Evolutionary conservation across 345 rosid species (phyloP).

Genomic region (Citrus medica): DNA sequence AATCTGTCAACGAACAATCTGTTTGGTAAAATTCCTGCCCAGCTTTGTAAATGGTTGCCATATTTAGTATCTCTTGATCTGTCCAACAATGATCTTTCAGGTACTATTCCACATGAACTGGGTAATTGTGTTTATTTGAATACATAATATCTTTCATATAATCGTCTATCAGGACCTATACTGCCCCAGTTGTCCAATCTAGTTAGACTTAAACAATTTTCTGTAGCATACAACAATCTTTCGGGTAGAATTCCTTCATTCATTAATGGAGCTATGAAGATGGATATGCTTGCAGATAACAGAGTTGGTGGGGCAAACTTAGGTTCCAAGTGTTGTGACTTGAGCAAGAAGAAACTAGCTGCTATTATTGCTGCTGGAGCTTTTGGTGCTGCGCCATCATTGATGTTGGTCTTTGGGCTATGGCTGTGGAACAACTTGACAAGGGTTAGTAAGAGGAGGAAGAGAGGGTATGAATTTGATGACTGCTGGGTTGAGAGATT

Average conservation of each 20-base stretch:
- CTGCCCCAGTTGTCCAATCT: slow-evolving; percentile 46
- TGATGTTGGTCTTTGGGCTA: slow-evolving; percentile 66
- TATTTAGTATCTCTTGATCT: slow-evolving; percentile 64
- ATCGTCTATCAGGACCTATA: slow-evolving; percentile 59
- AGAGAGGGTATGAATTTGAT: slow-evolving; percentile 32
- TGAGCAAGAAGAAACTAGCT: slow-evolving; percentile 70
- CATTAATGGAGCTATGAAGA: slow-evolving; percentile 26
- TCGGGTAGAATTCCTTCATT: slow-evolving; percentile 58
- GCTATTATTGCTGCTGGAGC: slow-evolving; percentile 78
- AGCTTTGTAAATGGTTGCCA: slow-evolving; percentile 75
- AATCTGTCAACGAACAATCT: slow-evolving; percentile 68
- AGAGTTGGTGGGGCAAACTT: slow-evolving; percentile 77
- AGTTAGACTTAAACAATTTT: slow-evolving; percentile 47
- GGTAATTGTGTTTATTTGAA: slow-evolving; percentile 58
- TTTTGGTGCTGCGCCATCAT: slow-evolving; percentile 69
- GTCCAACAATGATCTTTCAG: slow-evolving; percentile 56
- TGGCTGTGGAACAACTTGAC: slow-evolving; percentile 87
- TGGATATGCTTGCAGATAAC: slow-evolving; percentile 56
- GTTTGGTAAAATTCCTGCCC: slow-evolving; percentile 63
- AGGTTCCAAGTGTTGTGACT: slow-evolving; percentile 56
- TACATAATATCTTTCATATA: slow-evolving; percentile 44
- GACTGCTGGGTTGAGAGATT: slow-evolving; percentile 52
- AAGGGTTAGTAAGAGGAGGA: slow-evolving; percentile 28
- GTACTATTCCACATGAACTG: slow-evolving; percentile 66
- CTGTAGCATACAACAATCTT: slow-evolving; percentile 61